phyloP scores from a whole-genome alignment of 306 rosid genomes.

The Dryas drummondii region DNA sequence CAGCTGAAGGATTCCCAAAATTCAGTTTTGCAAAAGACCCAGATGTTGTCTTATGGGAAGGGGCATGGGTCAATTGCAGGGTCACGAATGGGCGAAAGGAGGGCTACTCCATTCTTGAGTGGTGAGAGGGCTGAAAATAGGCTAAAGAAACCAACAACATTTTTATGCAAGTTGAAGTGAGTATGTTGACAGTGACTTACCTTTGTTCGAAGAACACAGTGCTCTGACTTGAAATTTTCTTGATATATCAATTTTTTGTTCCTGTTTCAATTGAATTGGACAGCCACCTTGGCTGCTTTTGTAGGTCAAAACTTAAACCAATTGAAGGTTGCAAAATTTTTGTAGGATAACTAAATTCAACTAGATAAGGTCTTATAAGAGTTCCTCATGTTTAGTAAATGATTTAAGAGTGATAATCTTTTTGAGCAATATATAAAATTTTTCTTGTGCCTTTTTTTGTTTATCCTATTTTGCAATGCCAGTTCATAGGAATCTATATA shows the following conservation, averaged over 20 bases:
- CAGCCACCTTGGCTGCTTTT: too few relatives aligned
- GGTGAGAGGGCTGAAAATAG: slow-evolving; percentile 91
- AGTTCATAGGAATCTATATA: not conserved
- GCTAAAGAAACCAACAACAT: slow-evolving; percentile 95
- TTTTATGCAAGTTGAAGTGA: slow-evolving; percentile 96
- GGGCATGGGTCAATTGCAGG: slow-evolving; percentile 83
- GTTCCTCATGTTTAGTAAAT: not conserved
- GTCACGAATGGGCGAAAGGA: slow-evolving; percentile 85
- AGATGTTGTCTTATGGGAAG: slow-evolving; percentile 68
- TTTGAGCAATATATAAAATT: not conserved
- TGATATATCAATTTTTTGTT: slow-evolving; percentile 7
- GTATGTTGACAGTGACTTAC: slow-evolving; percentile 42
- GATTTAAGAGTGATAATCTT: not conserved
- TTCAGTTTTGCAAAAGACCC: slow-evolving; percentile 66
- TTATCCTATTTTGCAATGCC: not conserved
- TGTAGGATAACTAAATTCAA: too few relatives aligned
- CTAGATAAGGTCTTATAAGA: not conserved
- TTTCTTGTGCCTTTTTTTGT: not conserved
- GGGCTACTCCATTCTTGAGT: slow-evolving; percentile 66
- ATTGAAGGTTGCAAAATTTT: too few relatives aligned
- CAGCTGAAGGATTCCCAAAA: slow-evolving; percentile 86
- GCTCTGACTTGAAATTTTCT: not conserved
- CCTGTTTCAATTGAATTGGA: not conserved
- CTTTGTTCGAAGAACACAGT: slow-evolving; percentile 6
- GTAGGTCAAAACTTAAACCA: too few relatives aligned